Conservation (phyloP, 352 stramenopile species). For the Pythium biforme region DNA sequence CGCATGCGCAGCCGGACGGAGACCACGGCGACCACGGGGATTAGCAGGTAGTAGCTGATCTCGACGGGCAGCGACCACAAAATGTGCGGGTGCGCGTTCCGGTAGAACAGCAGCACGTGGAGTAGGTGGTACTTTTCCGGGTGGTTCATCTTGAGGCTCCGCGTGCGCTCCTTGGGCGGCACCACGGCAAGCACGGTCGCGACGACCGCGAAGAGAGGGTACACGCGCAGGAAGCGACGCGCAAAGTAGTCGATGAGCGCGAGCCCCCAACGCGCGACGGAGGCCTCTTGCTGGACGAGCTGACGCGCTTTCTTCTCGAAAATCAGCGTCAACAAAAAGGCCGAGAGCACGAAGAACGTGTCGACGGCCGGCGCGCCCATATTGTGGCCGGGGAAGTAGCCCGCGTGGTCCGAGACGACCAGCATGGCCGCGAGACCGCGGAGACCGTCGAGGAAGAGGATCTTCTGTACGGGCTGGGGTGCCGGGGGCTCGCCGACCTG, state of each 20-base stretch:
- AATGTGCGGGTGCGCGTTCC: constrained; percentile 6
- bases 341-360: constrained; percentile 55
- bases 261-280: constrained; percentile 31
- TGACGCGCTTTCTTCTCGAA: constrained; percentile 44
- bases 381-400: constrained; percentile 35
- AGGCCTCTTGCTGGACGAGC: constrained; percentile 28
- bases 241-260: constrained; percentile 40
- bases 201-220: background rate
- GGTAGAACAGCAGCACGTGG: background rate
- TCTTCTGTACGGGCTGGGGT: no score
- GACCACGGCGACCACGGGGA: constrained; percentile 30
- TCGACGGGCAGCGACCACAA: constrained; percentile 30
- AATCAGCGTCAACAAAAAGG: constrained; percentile 53
- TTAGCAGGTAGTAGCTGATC: constrained; percentile 44
- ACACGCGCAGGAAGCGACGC: constrained; percentile 2
- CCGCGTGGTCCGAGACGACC: constrained; percentile 21
- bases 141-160: background rate
- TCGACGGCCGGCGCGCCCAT: constrained; percentile 40
- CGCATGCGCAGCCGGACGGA: constrained; percentile 6
- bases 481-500: no score
- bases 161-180: background rate
- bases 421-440: constrained; percentile 29
- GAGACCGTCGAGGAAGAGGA: constrained; percentile 33
- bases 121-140: background rate
- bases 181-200: background rate